These are phyloP conservation scores for Pythium rhizo-oryzae DNA, from an alignment of 352 stramenopile genomes.

Conservation along the genomic window DNA sequence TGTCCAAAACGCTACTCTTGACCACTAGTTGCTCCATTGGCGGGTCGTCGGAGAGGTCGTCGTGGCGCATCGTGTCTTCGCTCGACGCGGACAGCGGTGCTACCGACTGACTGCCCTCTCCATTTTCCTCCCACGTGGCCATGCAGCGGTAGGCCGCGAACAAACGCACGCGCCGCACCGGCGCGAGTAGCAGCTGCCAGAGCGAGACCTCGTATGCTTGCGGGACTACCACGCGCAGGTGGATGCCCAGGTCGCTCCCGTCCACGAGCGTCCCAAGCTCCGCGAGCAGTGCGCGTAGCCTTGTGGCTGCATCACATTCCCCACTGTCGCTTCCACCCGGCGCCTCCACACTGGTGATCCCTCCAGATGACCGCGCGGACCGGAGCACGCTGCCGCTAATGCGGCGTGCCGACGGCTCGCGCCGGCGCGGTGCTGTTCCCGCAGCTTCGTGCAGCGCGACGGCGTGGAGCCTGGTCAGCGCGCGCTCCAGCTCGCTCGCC, in stretches of 20 bases:
- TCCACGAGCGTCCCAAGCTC: slow-evolving; percentile 28
- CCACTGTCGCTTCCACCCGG: too few species aligned
- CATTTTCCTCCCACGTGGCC: slow-evolving; percentile 17
- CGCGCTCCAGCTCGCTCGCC: slow-evolving; percentile 27
- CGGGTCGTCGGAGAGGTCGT: too few species aligned
- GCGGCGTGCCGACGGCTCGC: too few species aligned
- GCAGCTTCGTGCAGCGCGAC: neutral
- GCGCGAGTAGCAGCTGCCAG: slow-evolving; percentile 45
- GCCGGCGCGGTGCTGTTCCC: too few species aligned
- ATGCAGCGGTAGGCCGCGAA: slow-evolving; percentile 37
- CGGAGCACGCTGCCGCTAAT: too few species aligned
- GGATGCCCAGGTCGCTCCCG: slow-evolving; percentile 29
- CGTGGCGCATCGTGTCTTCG: too few species aligned
- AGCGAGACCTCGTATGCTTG: slow-evolving; percentile 36
- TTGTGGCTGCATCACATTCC: neutral
- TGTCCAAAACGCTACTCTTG: slow-evolving; percentile 9
- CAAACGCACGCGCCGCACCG: slow-evolving; percentile 42
- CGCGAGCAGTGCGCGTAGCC: neutral
- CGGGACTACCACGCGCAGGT: slow-evolving; percentile 30
- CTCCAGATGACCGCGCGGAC: too few species aligned
- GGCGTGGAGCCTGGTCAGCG: slow-evolving; percentile 4
- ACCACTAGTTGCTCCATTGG: neutral
- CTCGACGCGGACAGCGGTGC: too few species aligned
- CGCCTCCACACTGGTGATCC: too few species aligned
- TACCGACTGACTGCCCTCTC: too few species aligned